Evolutionary conservation across 139 green algal genomes (phyloP).

Genomic region (Microglena sp.): DNA sequence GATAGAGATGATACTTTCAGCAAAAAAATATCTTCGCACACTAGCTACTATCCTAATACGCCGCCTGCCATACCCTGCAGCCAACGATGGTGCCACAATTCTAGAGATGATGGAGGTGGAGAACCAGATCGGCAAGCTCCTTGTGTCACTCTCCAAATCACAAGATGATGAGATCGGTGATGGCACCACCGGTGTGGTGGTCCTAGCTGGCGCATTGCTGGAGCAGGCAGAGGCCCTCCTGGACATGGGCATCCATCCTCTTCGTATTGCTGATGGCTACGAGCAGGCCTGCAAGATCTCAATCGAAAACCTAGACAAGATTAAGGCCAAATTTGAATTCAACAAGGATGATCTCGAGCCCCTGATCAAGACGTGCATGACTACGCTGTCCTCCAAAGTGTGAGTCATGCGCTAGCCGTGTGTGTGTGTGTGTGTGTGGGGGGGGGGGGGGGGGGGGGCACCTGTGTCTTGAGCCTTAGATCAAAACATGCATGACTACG

Average conservation of each 20-base stretch:
- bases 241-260: conserved; percentile 96
- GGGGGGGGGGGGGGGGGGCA: not conserved
- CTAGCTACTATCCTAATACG: too few relatives aligned
- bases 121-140: conserved; percentile 97
- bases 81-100: conserved; percentile 98
- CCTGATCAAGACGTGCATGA: conserved; percentile 97
- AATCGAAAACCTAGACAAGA: conserved; percentile 66
- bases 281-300: conserved; percentile 94
- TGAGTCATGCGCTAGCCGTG: conserved; percentile 52
- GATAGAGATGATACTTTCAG: too few relatives aligned
- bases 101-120: conserved; percentile 99
- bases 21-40: too few relatives aligned
- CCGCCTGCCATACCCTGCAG: conserved; percentile 32
- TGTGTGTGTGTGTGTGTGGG: not conserved
- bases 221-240: conserved; percentile 86
- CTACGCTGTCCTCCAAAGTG: conserved; percentile 98
- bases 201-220: conserved; percentile 58
- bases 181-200: conserved; percentile 93
- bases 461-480: not conserved
- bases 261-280: conserved; percentile 95
- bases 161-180: conserved; percentile 88
- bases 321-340: conserved; percentile 80
- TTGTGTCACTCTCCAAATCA: conserved; percentile 90
- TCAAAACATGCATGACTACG: too few relatives aligned
- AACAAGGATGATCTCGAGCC: conserved; percentile 73